Evolutionary conservation across 2,329 filamentous ascomycete genomes (phyloP).

Genomic region (Akanthomyces dipterigenus): DNA sequence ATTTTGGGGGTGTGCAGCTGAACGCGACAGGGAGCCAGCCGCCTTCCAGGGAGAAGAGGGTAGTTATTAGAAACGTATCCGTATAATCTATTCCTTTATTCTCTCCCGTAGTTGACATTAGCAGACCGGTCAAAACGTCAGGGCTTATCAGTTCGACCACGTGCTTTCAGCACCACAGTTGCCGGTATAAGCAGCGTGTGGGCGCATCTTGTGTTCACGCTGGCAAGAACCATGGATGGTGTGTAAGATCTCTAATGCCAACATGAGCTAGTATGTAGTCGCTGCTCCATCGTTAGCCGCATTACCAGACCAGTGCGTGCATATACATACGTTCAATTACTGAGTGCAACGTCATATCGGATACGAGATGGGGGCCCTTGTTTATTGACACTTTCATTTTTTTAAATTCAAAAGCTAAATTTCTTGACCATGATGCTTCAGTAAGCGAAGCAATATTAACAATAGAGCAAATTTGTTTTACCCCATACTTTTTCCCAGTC

Average conservation of each 20-base stretch:
- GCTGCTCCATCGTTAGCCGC: slow-evolving; percentile 1
- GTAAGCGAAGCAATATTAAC: slow-evolving; percentile 8
- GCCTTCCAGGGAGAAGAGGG: background rate
- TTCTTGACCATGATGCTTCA: background rate
- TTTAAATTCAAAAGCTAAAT: background rate
- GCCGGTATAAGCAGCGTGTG: background rate
- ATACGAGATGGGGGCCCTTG: background rate
- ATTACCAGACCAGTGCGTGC: background rate
- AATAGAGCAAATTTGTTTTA: background rate
- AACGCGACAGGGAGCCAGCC: background rate
- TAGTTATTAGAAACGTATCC: too few relatives aligned
- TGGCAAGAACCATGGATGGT: background rate
- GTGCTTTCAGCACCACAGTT: background rate
- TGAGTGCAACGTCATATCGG: background rate
- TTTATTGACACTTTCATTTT: background rate
- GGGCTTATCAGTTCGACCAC: too few relatives aligned
- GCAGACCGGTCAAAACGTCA: too few relatives aligned
- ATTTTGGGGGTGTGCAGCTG: background rate
- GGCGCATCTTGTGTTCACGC: background rate
- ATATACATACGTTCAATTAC: too few relatives aligned
- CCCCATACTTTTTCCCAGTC: slow-evolving; percentile 4
- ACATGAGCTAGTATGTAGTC: background rate
- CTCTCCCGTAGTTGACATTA: too few relatives aligned
- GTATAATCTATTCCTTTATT: too few relatives aligned
- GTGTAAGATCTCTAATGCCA: background rate